Evolutionary conservation across 2,329 filamentous ascomycete genomes (phyloP).

Genomic region (Aspergillus versicolor): DNA sequence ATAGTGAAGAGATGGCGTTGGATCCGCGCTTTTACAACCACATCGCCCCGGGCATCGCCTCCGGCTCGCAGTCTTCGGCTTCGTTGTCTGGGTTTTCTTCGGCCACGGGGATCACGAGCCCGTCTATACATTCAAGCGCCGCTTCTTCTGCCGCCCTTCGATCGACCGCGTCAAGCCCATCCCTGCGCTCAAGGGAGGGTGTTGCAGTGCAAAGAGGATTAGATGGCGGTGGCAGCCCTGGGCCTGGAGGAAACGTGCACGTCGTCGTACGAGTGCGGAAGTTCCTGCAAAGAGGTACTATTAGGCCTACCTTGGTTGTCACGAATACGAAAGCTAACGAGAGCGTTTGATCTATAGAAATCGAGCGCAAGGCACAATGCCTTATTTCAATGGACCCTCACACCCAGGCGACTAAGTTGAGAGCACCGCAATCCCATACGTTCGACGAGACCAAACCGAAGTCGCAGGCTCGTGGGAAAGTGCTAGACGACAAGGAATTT

Average conservation of each 20-base stretch:
- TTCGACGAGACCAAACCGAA: constrained; percentile 54
- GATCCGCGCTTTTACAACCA: constrained; percentile 42
- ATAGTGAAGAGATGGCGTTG: constrained; percentile 41
- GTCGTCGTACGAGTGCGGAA: constrained; percentile 79
- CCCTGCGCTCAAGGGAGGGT: constrained; percentile 70
- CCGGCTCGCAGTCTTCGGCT: constrained; percentile 36
- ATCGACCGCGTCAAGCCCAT: constrained; percentile 76
- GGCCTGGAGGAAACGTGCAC: constrained; percentile 70
- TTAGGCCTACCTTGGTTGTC: neutral
- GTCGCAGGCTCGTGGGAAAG: constrained; percentile 65
- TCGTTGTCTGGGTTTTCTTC: constrained; percentile 34
- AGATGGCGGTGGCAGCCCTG: constrained; percentile 49
- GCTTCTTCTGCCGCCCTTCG: constrained; percentile 36
- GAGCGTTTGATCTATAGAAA: constrained; percentile 57
- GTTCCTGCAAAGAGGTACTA: constrained; percentile 72
- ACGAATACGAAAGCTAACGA: neutral
- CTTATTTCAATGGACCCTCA: constrained; percentile 88
- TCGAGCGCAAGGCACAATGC: constrained; percentile 76
- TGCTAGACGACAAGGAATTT: constrained; percentile 84
- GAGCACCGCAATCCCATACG: constrained; percentile 62
- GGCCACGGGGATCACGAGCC: constrained; percentile 36
- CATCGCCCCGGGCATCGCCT: constrained; percentile 27
- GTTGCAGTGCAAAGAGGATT: constrained; percentile 56
- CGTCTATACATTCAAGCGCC: constrained; percentile 37
- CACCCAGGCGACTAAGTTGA: constrained; percentile 79